Evolutionary conservation across 768 basidiomycete species (phyloP).

Genomic region (Rickenella mellea): DNA sequence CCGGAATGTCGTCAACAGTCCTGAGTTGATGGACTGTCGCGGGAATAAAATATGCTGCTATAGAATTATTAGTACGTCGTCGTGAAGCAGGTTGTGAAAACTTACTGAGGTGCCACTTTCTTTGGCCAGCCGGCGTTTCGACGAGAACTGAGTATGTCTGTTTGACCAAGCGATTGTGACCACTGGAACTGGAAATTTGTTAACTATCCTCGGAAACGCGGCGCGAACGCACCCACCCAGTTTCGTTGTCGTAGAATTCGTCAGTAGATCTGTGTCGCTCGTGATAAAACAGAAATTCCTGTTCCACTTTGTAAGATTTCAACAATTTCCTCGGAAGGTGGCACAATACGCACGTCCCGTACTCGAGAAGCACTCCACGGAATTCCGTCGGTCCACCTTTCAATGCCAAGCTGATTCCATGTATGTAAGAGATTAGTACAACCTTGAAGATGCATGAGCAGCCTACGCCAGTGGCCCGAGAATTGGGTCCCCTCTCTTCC

Average conservation of each 20-base stretch:
- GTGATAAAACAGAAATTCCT: constrained; percentile 76
- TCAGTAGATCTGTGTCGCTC: constrained; percentile 45
- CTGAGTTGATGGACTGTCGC: constrained; percentile 46
- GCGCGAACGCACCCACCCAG: constrained; percentile 22
- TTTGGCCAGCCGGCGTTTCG: constrained; percentile 49
- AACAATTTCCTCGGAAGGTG: not conserved
- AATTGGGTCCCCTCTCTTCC: constrained; percentile 67
- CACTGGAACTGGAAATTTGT: not conserved
- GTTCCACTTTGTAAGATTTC: constrained; percentile 4
- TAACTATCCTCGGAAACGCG: constrained; percentile 11
- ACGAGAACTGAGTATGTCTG: constrained; percentile 78
- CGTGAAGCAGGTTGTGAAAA: constrained; percentile 3
- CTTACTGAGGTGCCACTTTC: constrained; percentile 79
- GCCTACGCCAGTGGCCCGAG: constrained; percentile 57
- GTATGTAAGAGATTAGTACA: constrained; percentile 3
- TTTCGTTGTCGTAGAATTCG: constrained; percentile 39
- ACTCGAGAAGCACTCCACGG: constrained; percentile 76
- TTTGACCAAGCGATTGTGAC: constrained; percentile 32
- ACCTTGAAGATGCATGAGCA: constrained; percentile 6
- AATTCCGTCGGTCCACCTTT: constrained; percentile 76
- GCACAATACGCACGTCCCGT: constrained; percentile 45
- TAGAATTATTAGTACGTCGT: not conserved
- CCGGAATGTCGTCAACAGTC: constrained; percentile 51
- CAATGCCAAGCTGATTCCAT: constrained; percentile 53
- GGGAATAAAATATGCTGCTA: constrained; percentile 73